Conservation (phyloP, 1,284 basidiomycete species). For the Irpex sp. region DNA sequence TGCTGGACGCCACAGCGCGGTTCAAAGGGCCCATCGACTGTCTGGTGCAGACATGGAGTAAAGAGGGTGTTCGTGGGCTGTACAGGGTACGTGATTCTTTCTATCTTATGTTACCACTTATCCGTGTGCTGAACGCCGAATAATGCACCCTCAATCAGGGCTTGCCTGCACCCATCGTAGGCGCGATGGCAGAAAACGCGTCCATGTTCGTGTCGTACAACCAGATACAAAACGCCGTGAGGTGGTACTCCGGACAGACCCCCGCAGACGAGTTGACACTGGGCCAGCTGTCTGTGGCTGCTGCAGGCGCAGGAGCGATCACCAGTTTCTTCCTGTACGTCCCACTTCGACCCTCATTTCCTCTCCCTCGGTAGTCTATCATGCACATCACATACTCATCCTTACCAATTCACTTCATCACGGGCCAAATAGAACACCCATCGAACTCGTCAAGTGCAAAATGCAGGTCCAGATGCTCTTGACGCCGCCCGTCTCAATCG, state of each 20-base stretch:
- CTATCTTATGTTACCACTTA: background rate
- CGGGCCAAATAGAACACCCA: conserved; percentile 60
- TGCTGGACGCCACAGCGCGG: conserved; percentile 65
- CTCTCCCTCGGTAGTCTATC: background rate
- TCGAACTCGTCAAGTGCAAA: conserved; percentile 91
- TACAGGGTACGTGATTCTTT: conserved; percentile 61
- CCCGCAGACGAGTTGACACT: conserved; percentile 45
- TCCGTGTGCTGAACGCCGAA: background rate
- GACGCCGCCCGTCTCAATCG: conserved; percentile 26
- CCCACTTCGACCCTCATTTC: background rate
- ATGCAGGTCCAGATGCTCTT: conserved; percentile 92
- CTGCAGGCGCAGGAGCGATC: conserved; percentile 76
- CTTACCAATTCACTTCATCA: background rate
- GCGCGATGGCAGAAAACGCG: conserved; percentile 91
- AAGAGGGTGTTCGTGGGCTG: conserved; percentile 76
- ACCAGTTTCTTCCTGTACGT: conserved; percentile 81
- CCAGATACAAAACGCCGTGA: conserved; percentile 73
- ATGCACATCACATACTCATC: background rate
- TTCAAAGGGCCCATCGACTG: conserved; percentile 84
- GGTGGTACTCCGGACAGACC: conserved; percentile 32
- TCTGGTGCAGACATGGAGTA: conserved; percentile 70
- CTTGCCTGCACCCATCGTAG: conserved; percentile 83
- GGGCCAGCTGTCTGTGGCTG: conserved; percentile 70
- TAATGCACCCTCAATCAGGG: conserved; percentile 48
- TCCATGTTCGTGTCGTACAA: conserved; percentile 85